Evolutionary conservation across 2,329 filamentous ascomycete genomes (phyloP).

Genomic region (Talaromyces amestolkiae): DNA sequence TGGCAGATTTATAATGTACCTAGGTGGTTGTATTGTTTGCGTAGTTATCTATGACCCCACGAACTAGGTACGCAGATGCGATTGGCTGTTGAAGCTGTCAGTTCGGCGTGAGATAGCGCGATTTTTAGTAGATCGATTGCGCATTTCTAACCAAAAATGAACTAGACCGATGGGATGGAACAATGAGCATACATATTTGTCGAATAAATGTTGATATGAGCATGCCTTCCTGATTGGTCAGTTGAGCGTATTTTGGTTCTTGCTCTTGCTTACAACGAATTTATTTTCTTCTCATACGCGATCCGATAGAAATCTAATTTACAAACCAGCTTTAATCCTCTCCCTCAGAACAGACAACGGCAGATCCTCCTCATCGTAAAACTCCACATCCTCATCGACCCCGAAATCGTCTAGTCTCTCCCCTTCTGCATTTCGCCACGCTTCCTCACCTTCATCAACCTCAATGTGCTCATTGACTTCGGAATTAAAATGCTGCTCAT

Average conservation of each 20-base stretch:
- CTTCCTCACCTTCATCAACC: slow-evolving; percentile 54
- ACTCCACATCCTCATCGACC: slow-evolving; percentile 63
- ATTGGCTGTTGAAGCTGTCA: slow-evolving; percentile 13
- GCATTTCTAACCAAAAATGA: background rate
- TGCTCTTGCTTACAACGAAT: background rate
- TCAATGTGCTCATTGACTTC: slow-evolving; percentile 17
- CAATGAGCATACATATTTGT: no score
- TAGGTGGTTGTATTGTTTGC: background rate
- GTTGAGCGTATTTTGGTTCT: background rate
- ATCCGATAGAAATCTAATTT: background rate
- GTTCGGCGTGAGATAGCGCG: slow-evolving; percentile 1
- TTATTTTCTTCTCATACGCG: background rate
- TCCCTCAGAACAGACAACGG: slow-evolving; percentile 44
- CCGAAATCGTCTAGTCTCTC: slow-evolving; percentile 63
- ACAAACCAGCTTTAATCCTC: slow-evolving; percentile 16
- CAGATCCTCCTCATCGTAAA: slow-evolving; percentile 62
- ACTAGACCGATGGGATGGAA: background rate
- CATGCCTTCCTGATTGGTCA: slow-evolving; percentile 1
- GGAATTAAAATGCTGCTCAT: slow-evolving; percentile 15
- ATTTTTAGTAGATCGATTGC: background rate
- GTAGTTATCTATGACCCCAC: background rate
- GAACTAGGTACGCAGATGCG: background rate
- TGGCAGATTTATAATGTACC: background rate
- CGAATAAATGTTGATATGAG: background rate
- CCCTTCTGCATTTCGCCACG: slow-evolving; percentile 62